Conservation (phyloP, 495 filamentous ascomycete species). For the Podospora sp. region DNA sequence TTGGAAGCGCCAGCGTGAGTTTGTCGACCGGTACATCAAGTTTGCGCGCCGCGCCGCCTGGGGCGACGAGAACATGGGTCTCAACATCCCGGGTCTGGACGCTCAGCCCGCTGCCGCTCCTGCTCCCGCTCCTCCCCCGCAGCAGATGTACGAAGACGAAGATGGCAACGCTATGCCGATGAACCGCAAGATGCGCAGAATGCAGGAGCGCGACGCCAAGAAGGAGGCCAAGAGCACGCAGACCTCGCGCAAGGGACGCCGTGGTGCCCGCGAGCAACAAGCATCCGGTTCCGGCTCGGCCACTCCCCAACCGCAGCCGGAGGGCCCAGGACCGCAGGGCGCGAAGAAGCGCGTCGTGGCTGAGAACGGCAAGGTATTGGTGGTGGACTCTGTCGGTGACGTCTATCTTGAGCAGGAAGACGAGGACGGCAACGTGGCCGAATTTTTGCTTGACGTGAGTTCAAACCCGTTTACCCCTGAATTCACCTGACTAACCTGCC, state of each 20-base stretch:
- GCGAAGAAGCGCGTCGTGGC: conserved; percentile 82
- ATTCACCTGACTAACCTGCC: not conserved
- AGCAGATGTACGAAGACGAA: conserved; percentile 50
- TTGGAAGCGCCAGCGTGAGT: conserved; percentile 87
- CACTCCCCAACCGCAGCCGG: conserved; percentile 37
- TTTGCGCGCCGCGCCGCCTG: conserved; percentile 86
- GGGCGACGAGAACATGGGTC: conserved; percentile 60
- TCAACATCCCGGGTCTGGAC: conserved; percentile 61
- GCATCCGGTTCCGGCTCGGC: conserved; percentile 31
- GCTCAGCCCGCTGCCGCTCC: conserved; percentile 44
- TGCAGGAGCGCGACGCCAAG: conserved; percentile 79
- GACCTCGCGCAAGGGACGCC: conserved; percentile 35
- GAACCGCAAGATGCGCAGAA: conserved; percentile 85
- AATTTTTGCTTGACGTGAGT: conserved; percentile 82
- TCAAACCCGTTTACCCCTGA: not conserved
- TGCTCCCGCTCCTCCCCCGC: conserved; percentile 28
- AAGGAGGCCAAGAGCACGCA: conserved; percentile 58
- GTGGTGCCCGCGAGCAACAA: conserved; percentile 24
- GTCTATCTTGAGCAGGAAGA: conserved; percentile 90
- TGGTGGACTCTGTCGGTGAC: conserved; percentile 88
- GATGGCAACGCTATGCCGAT: conserved; percentile 54
- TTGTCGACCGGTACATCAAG: conserved; percentile 86
- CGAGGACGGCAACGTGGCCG: conserved; percentile 78
- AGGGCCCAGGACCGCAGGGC: conserved; percentile 57
- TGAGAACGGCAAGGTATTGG: conserved; percentile 91